Percentiles rank a stretch among this genome's conserved stretches.
These are phyloP conservation scores for Trypanosoma scelopori DNA, from an alignment of 208 protist genomes.

Conservation along the genomic window DNA sequence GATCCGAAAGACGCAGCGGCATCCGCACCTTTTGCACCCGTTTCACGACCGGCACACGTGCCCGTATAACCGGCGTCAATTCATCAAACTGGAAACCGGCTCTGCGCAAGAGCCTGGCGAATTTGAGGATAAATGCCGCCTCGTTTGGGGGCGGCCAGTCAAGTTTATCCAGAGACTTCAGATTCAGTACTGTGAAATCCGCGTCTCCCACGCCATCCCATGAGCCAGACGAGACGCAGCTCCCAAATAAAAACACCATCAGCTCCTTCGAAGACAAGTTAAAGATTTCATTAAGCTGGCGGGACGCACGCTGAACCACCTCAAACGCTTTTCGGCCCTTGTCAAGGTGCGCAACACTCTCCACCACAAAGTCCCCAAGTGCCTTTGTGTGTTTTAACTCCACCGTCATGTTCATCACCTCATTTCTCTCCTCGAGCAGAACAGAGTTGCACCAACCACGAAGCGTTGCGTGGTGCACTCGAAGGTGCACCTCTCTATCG, in stretches of 20 bases:
- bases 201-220: constrained; percentile 81
- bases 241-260: constrained; percentile 71
- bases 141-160: constrained; percentile 23
- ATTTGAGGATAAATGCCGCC: constrained; percentile 16
- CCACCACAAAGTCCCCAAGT: constrained; percentile 42
- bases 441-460: constrained; percentile 4
- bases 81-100: constrained; percentile 67
- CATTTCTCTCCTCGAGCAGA: not conserved
- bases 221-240: constrained; percentile 62
- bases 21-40: constrained; percentile 27
- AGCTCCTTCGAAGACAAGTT: constrained; percentile 9
- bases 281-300: constrained; percentile 40
- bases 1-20: not conserved
- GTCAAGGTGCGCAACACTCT: constrained; percentile 37
- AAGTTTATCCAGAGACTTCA: not conserved
- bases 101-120: constrained; percentile 37
- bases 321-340: constrained; percentile 44
- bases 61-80: constrained; percentile 46
- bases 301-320: constrained; percentile 40
- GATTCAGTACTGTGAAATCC: constrained; percentile 59
- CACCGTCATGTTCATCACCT: not conserved
- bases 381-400: not conserved
- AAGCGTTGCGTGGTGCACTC: constrained; percentile 4
- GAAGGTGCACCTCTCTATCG: constrained; percentile 11
- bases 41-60: constrained; percentile 73